These are phyloP conservation scores for Massarina eburnea DNA, from an alignment of 2,329 filamentous ascomycete genomes.

Conservation along the genomic window DNA sequence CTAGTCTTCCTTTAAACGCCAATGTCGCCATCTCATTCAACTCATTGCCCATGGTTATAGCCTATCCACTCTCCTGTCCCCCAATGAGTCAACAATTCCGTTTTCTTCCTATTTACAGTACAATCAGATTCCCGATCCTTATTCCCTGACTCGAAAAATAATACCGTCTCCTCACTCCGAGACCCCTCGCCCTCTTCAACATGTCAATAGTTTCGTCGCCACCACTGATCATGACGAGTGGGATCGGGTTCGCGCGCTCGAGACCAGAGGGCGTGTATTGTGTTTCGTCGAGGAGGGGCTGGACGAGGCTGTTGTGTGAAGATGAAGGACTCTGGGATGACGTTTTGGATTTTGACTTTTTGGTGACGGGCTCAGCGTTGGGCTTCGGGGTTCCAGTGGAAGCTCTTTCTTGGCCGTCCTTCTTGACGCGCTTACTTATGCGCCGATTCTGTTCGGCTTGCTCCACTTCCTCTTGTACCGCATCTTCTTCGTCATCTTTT, in stretches of 20 bases:
- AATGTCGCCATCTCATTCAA: too few species aligned
- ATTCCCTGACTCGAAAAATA: conserved; percentile 79
- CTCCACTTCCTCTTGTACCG: background rate
- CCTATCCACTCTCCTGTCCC: too few species aligned
- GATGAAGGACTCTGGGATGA: conserved; percentile 28
- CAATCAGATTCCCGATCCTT: conserved; percentile 75
- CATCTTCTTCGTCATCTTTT: conserved; percentile 8
- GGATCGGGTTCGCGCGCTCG: conserved; percentile 69
- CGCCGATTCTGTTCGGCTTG: conserved; percentile 1
- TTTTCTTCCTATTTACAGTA: conserved; percentile 57
- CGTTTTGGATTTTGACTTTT: conserved; percentile 3
- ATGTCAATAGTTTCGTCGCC: conserved; percentile 66
- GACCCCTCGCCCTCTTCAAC: conserved; percentile 62
- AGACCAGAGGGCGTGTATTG: conserved; percentile 74
- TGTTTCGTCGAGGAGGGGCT: conserved; percentile 73
- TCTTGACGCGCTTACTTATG: conserved; percentile 1
- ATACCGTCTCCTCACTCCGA: conserved; percentile 79
- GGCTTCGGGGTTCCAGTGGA: conserved; percentile 7
- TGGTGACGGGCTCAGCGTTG: too few species aligned
- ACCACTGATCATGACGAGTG: conserved; percentile 79
- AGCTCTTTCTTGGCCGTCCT: conserved; percentile 14
- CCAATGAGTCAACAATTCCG: too few species aligned
- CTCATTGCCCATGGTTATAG: too few species aligned
- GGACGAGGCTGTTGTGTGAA: conserved; percentile 43
- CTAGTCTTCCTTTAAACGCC: too few species aligned